These are phyloP conservation scores for Ophiostoma ips DNA, from an alignment of 2,329 filamentous ascomycete species.

Conservation along the genomic window DNA sequence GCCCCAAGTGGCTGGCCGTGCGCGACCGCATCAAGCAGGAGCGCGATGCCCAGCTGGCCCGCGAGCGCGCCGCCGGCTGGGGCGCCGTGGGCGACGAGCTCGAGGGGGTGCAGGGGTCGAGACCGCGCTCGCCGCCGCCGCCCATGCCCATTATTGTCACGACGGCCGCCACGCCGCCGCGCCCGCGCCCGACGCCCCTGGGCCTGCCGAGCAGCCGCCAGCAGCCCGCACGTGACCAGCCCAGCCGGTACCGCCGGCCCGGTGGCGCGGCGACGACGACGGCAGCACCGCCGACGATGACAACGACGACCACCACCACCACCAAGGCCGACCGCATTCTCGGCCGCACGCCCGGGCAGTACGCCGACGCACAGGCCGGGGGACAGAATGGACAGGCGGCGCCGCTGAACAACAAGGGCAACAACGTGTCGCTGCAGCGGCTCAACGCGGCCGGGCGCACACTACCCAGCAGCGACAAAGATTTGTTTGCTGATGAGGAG, in stretches of 20 bases:
- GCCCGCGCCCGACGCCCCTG: not conserved
- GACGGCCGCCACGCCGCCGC: not conserved
- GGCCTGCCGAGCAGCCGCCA: too few relatives aligned
- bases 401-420: conserved; percentile 16
- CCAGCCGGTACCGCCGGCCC: conserved; percentile 7
- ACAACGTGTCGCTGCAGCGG: conserved; percentile 29
- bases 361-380: conserved; percentile 29
- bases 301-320: too few relatives aligned
- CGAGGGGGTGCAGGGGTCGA: too few relatives aligned
- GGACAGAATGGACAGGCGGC: too few relatives aligned
- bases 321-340: conserved; percentile 45
- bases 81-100: conserved; percentile 23
- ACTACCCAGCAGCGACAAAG: conserved; percentile 18
- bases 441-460: conserved; percentile 25
- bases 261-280: too few relatives aligned
- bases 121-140: not conserved
- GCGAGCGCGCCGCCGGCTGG: conserved; percentile 57
- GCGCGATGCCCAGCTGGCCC: conserved; percentile 43
- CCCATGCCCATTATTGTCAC: conserved; percentile 6
- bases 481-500: conserved; percentile 20
- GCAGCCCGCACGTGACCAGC: not conserved
- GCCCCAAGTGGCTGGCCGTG: conserved; percentile 60
- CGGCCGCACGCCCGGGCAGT: conserved; percentile 41
- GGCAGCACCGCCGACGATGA: too few relatives aligned
- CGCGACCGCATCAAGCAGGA: conserved; percentile 47